Evolutionary conservation across 345 rosid species (phyloP).

Genomic region (Gossypium anomalum): DNA sequence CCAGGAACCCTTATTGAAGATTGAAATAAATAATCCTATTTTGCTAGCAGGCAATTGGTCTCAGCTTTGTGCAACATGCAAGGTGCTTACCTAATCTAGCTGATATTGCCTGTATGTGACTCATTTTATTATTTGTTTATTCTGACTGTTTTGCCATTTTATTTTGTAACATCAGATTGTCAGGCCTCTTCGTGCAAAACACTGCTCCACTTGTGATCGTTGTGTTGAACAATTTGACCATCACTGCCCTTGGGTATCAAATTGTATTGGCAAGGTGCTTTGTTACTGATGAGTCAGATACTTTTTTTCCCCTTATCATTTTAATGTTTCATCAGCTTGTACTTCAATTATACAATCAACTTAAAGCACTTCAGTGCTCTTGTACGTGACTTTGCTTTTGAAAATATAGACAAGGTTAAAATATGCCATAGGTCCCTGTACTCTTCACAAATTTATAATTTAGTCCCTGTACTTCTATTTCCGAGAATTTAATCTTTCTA

Average conservation of each 20-base stretch:
- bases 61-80: conserved; percentile 98
- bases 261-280: conserved; percentile 93
- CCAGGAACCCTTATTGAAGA: conserved; percentile 66
- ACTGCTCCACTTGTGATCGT: conserved; percentile 89
- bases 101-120: conserved; percentile 8
- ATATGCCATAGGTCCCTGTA: too few relatives aligned
- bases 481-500: too few relatives aligned
- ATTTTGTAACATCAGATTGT: conserved; percentile 55
- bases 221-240: conserved; percentile 99
- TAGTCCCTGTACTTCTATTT: too few relatives aligned
- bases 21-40: conserved; percentile 90
- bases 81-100: conserved; percentile 41
- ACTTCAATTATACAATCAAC: neutral
- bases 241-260: conserved; percentile 99
- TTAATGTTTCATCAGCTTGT: neutral
- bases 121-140: neutral
- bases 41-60: conserved; percentile 97
- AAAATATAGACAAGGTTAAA: neutral
- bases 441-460: too few relatives aligned
- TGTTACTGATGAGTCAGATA: conserved; percentile 13
- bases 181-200: conserved; percentile 96
- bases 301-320: neutral
- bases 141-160: conserved; percentile 16
- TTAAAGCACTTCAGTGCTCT: neutral
- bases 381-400: neutral